phyloP scores from a whole-genome alignment of 2,329 filamentous ascomycete species.

The Pseudofabraea citricarpa region DNA sequence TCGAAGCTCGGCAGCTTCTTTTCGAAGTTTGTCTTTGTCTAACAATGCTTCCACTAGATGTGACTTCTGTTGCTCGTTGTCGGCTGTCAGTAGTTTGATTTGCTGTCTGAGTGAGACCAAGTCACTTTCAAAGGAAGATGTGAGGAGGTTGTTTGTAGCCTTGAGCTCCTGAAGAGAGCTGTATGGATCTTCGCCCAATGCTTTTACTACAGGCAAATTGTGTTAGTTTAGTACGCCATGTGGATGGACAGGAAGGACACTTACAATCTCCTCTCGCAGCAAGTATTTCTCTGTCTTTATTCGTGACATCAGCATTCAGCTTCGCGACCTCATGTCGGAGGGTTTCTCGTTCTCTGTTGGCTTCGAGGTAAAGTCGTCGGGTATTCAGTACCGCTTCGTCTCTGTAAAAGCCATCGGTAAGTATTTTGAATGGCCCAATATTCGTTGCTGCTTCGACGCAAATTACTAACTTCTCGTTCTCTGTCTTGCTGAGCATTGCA shows the following conservation, averaged over 20 bases:
- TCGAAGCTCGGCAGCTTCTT: slow-evolving; percentile 35
- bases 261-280: slow-evolving; percentile 46
- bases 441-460: slow-evolving; percentile 29
- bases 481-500: slow-evolving; percentile 45
- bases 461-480: slow-evolving; percentile 51
- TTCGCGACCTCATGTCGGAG: slow-evolving; percentile 42
- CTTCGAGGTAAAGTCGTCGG: slow-evolving; percentile 41
- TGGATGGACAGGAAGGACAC: slow-evolving; percentile 19
- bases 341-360: slow-evolving; percentile 42
- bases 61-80: slow-evolving; percentile 52
- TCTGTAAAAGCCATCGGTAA: slow-evolving; percentile 44
- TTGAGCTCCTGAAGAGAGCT: slow-evolving; percentile 55
- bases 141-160: slow-evolving; percentile 53
- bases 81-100: slow-evolving; percentile 41
- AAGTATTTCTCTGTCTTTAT: slow-evolving; percentile 51
- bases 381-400: slow-evolving; percentile 48
- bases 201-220: slow-evolving; percentile 41
- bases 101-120: slow-evolving; percentile 50
- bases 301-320: slow-evolving; percentile 38
- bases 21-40: slow-evolving; percentile 54
- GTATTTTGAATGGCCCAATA: slow-evolving; percentile 30
- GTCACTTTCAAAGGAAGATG: slow-evolving; percentile 52
- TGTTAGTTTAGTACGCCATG: slow-evolving; percentile 12
- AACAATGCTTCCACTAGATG: slow-evolving; percentile 57
- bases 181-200: slow-evolving; percentile 47